Evolutionary conservation across 1,284 basidiomycete species (phyloP).

Genomic region (Cystobasidium pallidum): DNA sequence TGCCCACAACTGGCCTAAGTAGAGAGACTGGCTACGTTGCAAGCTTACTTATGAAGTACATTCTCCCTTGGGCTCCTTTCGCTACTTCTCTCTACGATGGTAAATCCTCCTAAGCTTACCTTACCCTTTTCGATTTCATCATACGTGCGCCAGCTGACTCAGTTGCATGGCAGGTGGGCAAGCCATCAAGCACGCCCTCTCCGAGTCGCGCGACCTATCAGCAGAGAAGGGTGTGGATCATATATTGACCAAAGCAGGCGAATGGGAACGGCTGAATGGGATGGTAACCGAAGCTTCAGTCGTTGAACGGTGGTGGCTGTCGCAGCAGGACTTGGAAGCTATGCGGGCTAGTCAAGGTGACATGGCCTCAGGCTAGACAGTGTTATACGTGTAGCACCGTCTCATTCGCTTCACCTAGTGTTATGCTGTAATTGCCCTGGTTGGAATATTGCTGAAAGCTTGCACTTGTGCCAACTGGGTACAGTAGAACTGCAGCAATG

Average conservation of each 20-base stretch:
- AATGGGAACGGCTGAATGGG: constrained; percentile 2
- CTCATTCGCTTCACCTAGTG: too few relatives aligned
- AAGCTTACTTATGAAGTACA: constrained; percentile 23
- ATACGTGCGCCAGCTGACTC: neutral
- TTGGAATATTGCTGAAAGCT: too few relatives aligned
- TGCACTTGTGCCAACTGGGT: neutral
- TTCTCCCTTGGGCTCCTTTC: constrained; percentile 27
- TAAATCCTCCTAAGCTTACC: neutral
- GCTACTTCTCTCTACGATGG: constrained; percentile 26
- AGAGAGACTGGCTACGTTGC: constrained; percentile 23
- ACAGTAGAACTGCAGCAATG: neutral
- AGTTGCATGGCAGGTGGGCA: neutral
- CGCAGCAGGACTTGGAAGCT: constrained; percentile 12
- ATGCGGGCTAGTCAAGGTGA: neutral
- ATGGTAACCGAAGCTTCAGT: neutral
- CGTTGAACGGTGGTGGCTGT: constrained; percentile 8
- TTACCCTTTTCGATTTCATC: neutral
- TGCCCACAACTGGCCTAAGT: constrained; percentile 15
- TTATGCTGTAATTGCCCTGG: too few relatives aligned
- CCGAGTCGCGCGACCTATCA: neutral
- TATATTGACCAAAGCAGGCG: constrained; percentile 1
- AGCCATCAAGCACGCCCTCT: constrained; percentile 7
- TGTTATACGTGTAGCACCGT: constrained; percentile 7
- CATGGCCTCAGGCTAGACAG: neutral
- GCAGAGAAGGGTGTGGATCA: neutral